Conservation (phyloP, 192 early-diverging fungal genomes). For the Diversispora eburnea region DNA sequence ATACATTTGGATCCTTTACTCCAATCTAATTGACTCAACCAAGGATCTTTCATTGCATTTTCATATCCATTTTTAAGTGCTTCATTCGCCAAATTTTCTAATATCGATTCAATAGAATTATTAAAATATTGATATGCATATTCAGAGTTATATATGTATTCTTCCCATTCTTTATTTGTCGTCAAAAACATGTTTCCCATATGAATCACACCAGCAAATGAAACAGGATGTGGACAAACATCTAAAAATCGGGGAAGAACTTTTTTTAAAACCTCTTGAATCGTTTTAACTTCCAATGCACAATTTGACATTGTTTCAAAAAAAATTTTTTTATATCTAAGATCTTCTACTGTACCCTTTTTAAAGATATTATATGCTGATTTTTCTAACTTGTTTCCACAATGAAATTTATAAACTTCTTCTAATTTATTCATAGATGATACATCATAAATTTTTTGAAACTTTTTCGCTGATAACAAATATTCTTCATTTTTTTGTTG, state of each 20-base stretch:
- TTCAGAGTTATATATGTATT: constrained; percentile 64
- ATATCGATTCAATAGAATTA: constrained; percentile 43
- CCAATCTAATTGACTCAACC: constrained; percentile 83
- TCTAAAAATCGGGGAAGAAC: constrained; percentile 61
- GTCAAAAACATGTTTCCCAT: constrained; percentile 88
- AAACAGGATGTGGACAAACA: constrained; percentile 90
- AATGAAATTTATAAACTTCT: constrained; percentile 73
- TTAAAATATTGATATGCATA: constrained; percentile 49
- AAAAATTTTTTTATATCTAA: constrained; percentile 56
- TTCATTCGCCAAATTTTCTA: constrained; percentile 44
- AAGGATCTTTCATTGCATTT: constrained; percentile 58
- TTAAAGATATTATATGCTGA: constrained; percentile 51
- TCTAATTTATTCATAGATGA: constrained; percentile 63
- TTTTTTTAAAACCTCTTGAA: constrained; percentile 58
- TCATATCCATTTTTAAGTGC: constrained; percentile 39
- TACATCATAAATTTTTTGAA: constrained; percentile 44
- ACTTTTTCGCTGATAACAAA: not conserved
- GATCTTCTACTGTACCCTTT: constrained; percentile 47
- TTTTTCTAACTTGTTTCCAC: constrained; percentile 58
- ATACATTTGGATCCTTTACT: constrained; percentile 36
- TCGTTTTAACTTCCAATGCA: constrained; percentile 70
- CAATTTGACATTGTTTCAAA: constrained; percentile 68
- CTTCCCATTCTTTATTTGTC: constrained; percentile 70
- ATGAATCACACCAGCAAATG: constrained; percentile 84
- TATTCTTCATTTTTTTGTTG: not conserved